phyloP scores from a whole-genome alignment of 352 stramenopile species.

The Lagenidium giganteum region DNA sequence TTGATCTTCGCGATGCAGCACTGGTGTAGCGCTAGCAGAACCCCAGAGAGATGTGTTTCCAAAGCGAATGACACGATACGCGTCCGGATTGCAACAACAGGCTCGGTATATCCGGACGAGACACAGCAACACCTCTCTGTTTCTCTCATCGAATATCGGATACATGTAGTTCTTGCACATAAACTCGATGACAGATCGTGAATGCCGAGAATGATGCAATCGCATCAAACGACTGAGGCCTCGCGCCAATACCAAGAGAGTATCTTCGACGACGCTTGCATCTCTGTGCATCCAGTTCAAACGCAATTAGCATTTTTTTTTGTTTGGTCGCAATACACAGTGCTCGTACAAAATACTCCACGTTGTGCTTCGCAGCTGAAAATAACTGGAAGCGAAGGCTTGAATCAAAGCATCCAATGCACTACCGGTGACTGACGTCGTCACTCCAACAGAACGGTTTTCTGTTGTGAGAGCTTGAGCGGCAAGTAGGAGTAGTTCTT shows the following conservation, averaged over 20 bases:
- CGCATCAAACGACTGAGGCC: background rate
- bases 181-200: constrained; percentile 4
- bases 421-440: too few species aligned
- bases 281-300: too few species aligned
- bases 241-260: background rate
- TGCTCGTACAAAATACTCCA: too few species aligned
- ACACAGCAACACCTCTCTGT: background rate
- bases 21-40: background rate
- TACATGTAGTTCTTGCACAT: constrained; percentile 9
- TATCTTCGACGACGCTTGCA: too few species aligned
- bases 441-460: too few species aligned
- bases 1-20: constrained; percentile 3
- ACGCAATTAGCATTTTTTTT: background rate
- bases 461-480: too few species aligned
- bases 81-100: constrained; percentile 15
- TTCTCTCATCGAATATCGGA: constrained; percentile 6
- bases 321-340: background rate
- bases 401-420: too few species aligned
- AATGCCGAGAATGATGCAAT: constrained; percentile 9
- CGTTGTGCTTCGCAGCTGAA: too few species aligned
- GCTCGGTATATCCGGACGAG: constrained; percentile 14
- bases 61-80: constrained; percentile 18
- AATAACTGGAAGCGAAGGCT: too few species aligned
- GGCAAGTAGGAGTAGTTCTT: too few species aligned
- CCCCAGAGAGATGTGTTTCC: constrained; percentile 15